These are phyloP conservation scores for Salix caprea DNA, from an alignment of 345 rosid genomes.

Conservation along the genomic window DNA sequence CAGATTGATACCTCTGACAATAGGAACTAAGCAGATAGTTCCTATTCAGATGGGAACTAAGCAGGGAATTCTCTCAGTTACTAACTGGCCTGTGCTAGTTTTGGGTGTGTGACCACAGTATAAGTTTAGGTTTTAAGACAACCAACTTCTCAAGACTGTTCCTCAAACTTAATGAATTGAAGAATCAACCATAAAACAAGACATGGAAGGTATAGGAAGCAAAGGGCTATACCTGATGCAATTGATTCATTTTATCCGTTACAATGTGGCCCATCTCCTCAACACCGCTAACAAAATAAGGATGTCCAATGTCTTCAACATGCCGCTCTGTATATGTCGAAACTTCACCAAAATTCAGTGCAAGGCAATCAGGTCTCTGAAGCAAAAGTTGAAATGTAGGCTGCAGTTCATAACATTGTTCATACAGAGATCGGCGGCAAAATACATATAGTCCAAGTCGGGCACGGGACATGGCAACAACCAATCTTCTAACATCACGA, in stretches of 20 bases:
- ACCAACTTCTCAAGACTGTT: background rate
- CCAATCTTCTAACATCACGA: constrained; percentile 93
- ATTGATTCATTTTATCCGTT: constrained; percentile 44
- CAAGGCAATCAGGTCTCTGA: constrained; percentile 76
- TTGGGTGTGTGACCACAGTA: too few relatives aligned
- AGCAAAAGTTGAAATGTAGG: constrained; percentile 83
- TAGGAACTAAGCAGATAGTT: too few relatives aligned
- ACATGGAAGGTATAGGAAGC: background rate
- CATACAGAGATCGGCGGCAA: constrained; percentile 85
- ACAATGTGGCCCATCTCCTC: constrained; percentile 81
- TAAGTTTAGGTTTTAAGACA: background rate
- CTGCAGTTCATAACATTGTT: constrained; percentile 93
- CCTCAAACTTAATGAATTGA: background rate
- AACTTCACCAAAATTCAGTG: constrained; percentile 57
- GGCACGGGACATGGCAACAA: constrained; percentile 99
- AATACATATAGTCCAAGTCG: constrained; percentile 86
- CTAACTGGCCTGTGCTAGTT: too few relatives aligned
- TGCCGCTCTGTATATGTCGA: constrained; percentile 64
- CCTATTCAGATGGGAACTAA: too few relatives aligned
- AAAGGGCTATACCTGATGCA: constrained; percentile 53
- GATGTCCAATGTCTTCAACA: constrained; percentile 64
- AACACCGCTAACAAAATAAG: constrained; percentile 50
- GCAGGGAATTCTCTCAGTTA: too few relatives aligned
- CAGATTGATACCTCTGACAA: too few relatives aligned
- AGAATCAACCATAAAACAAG: background rate